phyloP scores from a whole-genome alignment of 2,329 filamentous ascomycete species.

The Fusarium scirpi region DNA sequence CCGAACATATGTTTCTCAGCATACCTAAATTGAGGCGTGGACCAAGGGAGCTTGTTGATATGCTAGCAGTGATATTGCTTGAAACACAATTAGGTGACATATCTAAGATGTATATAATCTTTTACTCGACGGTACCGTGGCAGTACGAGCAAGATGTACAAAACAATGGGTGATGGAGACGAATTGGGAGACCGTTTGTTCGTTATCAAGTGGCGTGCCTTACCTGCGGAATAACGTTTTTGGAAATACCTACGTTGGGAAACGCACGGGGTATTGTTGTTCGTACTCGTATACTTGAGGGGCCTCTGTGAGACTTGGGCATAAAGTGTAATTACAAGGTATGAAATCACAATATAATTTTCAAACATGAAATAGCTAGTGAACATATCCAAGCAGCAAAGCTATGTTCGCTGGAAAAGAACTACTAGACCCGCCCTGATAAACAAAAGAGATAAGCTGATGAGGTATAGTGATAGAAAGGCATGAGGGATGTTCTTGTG shows the following conservation, averaged over 20 bases:
- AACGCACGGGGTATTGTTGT: not conserved
- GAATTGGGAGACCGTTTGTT: conserved; percentile 6
- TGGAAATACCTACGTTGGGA: not conserved
- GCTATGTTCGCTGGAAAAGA: conserved; percentile 1
- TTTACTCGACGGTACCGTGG: no score
- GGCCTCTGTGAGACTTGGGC: not conserved
- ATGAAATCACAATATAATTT: not conserved
- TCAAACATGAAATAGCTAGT: not conserved
- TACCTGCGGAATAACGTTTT: conserved; percentile 19
- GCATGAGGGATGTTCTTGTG: not conserved
- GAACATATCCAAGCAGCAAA: not conserved
- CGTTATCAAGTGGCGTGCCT: conserved; percentile 20
- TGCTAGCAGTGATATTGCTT: not conserved
- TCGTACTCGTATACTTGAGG: conserved; percentile 1
- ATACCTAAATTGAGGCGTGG: not conserved
- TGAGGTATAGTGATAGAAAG: not conserved
- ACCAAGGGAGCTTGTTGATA: not conserved
- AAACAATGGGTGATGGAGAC: no score
- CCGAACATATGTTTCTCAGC: not conserved
- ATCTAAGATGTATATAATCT: not conserved
- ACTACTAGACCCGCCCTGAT: not conserved
- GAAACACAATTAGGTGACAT: not conserved
- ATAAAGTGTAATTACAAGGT: not conserved
- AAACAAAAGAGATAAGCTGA: not conserved
- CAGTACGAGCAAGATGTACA: not conserved